phyloP scores from a whole-genome alignment of 768 basidiomycete species.

The Chalciporus chontae region DNA sequence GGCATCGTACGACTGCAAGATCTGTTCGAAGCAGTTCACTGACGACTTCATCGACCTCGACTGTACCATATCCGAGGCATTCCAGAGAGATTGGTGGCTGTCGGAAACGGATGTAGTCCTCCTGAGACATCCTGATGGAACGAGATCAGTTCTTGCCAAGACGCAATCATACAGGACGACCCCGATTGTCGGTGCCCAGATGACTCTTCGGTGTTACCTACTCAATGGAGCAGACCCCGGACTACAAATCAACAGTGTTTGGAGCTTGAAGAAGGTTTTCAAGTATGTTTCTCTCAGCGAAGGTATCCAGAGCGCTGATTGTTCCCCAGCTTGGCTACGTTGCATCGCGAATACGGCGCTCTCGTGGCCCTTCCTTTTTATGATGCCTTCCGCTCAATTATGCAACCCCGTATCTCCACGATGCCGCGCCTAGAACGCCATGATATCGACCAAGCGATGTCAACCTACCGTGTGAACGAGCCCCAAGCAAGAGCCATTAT shows the following conservation, averaged over 20 bases:
- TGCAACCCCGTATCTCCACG: slow-evolving; percentile 60
- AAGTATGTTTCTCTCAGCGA: slow-evolving; percentile 45
- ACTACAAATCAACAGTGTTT: slow-evolving; percentile 60
- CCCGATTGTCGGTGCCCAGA: slow-evolving; percentile 44
- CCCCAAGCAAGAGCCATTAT: slow-evolving; percentile 92
- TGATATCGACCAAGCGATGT: slow-evolving; percentile 67
- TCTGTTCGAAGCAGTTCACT: slow-evolving; percentile 65
- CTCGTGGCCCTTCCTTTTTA: slow-evolving; percentile 80
- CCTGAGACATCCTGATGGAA: slow-evolving; percentile 54
- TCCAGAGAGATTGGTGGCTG: slow-evolving; percentile 71
- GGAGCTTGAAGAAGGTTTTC: slow-evolving; percentile 77
- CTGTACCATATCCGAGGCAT: slow-evolving; percentile 50
- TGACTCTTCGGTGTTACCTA: slow-evolving; percentile 56
- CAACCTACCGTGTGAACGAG: slow-evolving; percentile 74
- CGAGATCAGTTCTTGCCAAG: slow-evolving; percentile 68
- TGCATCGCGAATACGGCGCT: slow-evolving; percentile 90
- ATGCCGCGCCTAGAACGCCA: slow-evolving; percentile 40
- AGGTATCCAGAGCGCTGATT: slow-evolving; percentile 4
- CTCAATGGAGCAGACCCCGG: slow-evolving; percentile 50
- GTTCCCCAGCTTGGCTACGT: slow-evolving; percentile 71
- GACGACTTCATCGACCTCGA: slow-evolving; percentile 87
- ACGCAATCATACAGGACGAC: slow-evolving; percentile 45
- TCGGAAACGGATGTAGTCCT: slow-evolving; percentile 86
- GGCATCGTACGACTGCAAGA: slow-evolving; percentile 55
- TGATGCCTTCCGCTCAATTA: slow-evolving; percentile 66